phyloP scores from a whole-genome alignment of 805 yeast species.

The Kodamaea restingae region DNA sequence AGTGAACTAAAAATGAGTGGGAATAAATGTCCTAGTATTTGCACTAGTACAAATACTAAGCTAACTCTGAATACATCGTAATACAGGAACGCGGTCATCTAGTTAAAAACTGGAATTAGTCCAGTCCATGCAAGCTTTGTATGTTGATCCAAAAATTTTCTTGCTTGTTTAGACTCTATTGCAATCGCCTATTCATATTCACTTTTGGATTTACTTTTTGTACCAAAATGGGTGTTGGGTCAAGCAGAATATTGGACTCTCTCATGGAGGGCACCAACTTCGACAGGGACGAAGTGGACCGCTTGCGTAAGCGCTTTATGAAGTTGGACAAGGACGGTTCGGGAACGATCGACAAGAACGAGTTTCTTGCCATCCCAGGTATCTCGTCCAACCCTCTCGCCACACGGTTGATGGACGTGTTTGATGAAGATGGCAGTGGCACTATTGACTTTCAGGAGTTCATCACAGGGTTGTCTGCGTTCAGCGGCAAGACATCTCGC shows the following conservation, averaged over 20 bases:
- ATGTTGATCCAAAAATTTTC: too few relatives aligned
- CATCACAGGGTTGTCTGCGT: slow-evolving; percentile 79
- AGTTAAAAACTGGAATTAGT: too few relatives aligned
- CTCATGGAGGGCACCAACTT: slow-evolving; percentile 81
- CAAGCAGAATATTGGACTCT: slow-evolving; percentile 60
- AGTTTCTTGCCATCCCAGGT: slow-evolving; percentile 90
- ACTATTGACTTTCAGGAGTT: slow-evolving; percentile 95
- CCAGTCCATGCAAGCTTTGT: too few relatives aligned
- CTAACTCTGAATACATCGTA: too few relatives aligned
- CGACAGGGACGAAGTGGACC: slow-evolving; percentile 85
- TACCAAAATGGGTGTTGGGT: slow-evolving; percentile 52
- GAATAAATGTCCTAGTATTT: too few relatives aligned
- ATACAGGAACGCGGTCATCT: too few relatives aligned
- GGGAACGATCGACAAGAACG: slow-evolving; percentile 87
- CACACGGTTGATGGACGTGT: slow-evolving; percentile 83
- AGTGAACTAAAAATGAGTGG: too few relatives aligned
- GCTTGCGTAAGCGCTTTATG: slow-evolving; percentile 90
- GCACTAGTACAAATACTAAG: too few relatives aligned
- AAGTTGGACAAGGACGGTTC: slow-evolving; percentile 89
- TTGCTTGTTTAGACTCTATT: too few relatives aligned
- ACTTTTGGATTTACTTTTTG: too few relatives aligned
- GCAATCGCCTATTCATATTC: too few relatives aligned
- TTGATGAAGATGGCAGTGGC: slow-evolving; percentile 90
- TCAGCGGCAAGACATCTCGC: slow-evolving; percentile 76
- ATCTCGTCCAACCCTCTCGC: slow-evolving; percentile 89